Conservation (phyloP, 2,329 filamentous ascomycete species). For the Aspergillus sp. region DNA sequence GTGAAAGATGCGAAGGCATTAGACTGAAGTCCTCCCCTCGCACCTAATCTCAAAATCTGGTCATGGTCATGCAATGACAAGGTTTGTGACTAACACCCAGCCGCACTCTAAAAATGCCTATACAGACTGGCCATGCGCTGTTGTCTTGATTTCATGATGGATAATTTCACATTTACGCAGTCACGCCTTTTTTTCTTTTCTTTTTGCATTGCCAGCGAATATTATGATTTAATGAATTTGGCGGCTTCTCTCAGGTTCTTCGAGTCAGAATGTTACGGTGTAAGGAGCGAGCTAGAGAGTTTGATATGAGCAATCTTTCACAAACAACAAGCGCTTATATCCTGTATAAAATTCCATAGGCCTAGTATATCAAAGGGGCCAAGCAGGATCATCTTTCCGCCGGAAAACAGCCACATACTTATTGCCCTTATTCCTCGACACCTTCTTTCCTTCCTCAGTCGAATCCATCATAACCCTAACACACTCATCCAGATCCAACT, state of each 20-base stretch:
- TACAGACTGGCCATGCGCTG: not conserved
- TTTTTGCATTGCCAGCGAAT: not conserved
- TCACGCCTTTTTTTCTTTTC: not conserved
- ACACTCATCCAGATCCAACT: conserved; percentile 61
- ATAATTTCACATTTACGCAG: not conserved
- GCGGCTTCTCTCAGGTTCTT: not conserved
- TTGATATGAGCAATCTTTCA: not conserved
- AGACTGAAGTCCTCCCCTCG: conserved; percentile 60
- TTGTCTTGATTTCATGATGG: not conserved
- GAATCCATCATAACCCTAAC: conserved; percentile 70
- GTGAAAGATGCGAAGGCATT: conserved; percentile 65
- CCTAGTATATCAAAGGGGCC: conserved; percentile 48
- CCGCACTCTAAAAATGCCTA: not conserved
- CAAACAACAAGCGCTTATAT: not conserved
- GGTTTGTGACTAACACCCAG: not conserved
- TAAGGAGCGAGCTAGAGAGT: not conserved
- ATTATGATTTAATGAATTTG: not conserved
- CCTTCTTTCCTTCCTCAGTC: conserved; percentile 98
- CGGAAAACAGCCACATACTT: conserved; percentile 92
- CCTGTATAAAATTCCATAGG: not conserved
- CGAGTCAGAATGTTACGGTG: not conserved
- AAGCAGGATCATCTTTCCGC: conserved; percentile 77
- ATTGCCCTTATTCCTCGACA: conserved; percentile 82
- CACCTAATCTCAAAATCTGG: not conserved
- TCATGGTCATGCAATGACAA: not conserved